Conservation (phyloP, 495 filamentous ascomycete species). For the Talaromyces adpressus region DNA sequence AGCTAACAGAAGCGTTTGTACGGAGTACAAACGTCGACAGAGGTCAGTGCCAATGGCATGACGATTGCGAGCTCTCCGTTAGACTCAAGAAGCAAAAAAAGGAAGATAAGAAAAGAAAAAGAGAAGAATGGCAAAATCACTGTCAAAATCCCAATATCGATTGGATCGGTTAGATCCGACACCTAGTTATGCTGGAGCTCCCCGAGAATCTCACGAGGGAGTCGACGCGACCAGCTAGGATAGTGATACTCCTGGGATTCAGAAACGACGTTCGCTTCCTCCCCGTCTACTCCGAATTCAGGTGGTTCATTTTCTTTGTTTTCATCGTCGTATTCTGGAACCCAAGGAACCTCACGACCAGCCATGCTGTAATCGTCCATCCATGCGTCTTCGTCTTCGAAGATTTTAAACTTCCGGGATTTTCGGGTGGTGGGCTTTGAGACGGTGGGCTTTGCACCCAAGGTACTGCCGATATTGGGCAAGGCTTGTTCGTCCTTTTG, state of each 20-base stretch:
- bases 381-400: background rate
- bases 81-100: background rate
- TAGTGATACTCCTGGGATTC: background rate
- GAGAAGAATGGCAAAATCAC: background rate
- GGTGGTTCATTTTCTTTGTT: slow-evolving; percentile 1
- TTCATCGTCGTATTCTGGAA: background rate
- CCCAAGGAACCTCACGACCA: background rate
- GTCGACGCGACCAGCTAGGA: background rate
- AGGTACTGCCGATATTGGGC: background rate
- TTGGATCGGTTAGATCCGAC: background rate
- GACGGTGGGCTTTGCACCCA: background rate
- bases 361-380: background rate
- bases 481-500: background rate
- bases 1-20: background rate
- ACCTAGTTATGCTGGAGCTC: background rate
- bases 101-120: background rate
- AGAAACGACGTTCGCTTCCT: background rate
- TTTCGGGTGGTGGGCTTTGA: background rate
- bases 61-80: background rate
- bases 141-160: background rate
- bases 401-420: background rate
- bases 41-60: background rate
- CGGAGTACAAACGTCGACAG: background rate
- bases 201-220: background rate
- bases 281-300: background rate